Conservation (phyloP, 805 yeast species). For the Wickerhamiella kurtzmanii region DNA sequence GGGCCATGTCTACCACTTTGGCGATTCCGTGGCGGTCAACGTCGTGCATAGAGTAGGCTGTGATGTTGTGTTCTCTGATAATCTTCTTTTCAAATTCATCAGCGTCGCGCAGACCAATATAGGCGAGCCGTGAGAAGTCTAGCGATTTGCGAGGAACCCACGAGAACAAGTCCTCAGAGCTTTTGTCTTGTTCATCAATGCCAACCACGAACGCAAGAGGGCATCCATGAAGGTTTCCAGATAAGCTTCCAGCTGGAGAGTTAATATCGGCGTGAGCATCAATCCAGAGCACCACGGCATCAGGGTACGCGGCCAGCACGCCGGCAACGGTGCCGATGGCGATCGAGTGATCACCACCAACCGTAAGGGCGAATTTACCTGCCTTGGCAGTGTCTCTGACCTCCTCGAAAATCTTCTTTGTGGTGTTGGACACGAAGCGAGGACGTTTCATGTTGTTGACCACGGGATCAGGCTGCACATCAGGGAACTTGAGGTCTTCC, state of each 20-base stretch:
- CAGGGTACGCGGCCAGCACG: constrained; percentile 62
- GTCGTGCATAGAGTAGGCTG: constrained; percentile 91
- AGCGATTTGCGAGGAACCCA: constrained; percentile 65
- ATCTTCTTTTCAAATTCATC: constrained; percentile 74
- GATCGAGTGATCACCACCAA: constrained; percentile 95
- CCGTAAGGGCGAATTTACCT: constrained; percentile 55
- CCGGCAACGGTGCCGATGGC: constrained; percentile 90
- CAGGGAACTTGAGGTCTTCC: constrained; percentile 22
- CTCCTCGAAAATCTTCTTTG: constrained; percentile 47
- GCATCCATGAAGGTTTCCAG: constrained; percentile 93
- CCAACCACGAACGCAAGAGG: constrained; percentile 90
- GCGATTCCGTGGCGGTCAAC: constrained; percentile 89
- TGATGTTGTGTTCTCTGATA: constrained; percentile 53
- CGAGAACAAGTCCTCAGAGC: constrained; percentile 53
- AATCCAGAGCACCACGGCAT: constrained; percentile 85
- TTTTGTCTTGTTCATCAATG: constrained; percentile 46
- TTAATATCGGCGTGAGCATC: constrained; percentile 98
- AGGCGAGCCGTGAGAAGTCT: constrained; percentile 60
- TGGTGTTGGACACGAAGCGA: constrained; percentile 59
- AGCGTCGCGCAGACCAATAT: constrained; percentile 89
- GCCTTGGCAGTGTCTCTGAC: constrained; percentile 39
- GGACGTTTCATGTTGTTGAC: constrained; percentile 55
- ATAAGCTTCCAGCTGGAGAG: constrained; percentile 66
- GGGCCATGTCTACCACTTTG: constrained; percentile 82
- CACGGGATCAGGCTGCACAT: constrained; percentile 37